Percentiles rank a stretch among this genome's conserved stretches.
Conservation (phyloP, 495 filamentous ascomycete species). For the Aspergillus diversus region DNA sequence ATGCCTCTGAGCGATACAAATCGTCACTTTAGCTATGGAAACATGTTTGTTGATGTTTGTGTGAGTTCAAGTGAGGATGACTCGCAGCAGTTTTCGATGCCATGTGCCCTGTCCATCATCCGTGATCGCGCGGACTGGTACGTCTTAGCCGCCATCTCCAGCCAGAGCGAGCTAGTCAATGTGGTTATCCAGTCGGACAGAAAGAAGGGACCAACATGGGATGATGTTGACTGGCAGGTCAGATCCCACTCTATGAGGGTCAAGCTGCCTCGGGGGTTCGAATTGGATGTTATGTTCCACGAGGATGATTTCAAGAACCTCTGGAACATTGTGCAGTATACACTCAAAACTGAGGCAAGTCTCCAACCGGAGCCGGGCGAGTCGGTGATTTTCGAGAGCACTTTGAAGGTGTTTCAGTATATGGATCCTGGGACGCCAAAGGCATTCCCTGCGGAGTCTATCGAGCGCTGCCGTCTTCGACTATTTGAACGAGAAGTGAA, state of each 20-base stretch:
- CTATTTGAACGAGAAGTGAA: conserved; percentile 70
- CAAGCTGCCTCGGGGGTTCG: conserved; percentile 68
- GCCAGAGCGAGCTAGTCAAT: conserved; percentile 75
- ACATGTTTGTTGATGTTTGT: conserved; percentile 69
- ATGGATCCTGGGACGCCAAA: conserved; percentile 68
- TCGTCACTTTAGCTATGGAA: conserved; percentile 71
- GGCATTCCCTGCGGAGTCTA: conserved; percentile 73
- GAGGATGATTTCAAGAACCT: conserved; percentile 75
- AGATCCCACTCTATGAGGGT: conserved; percentile 63
- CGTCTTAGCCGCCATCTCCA: conserved; percentile 70
- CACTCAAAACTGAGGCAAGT: conserved; percentile 68
- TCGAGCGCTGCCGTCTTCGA: conserved; percentile 66
- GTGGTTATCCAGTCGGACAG: conserved; percentile 71
- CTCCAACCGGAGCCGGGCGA: conserved; percentile 70
- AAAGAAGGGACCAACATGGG: conserved; percentile 72
- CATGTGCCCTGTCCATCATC: conserved; percentile 72
- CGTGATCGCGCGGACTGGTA: conserved; percentile 68
- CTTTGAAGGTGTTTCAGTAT: conserved; percentile 71
- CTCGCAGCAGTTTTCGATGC: conserved; percentile 63
- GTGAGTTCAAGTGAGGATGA: conserved; percentile 69
- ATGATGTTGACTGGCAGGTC: conserved; percentile 75
- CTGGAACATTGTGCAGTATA: conserved; percentile 82
- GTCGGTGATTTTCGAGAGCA: conserved; percentile 63
- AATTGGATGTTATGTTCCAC: conserved; percentile 66
- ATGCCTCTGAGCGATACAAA: conserved; percentile 75